Conservation (phyloP, 2,329 filamentous ascomycete genomes). For the Trichophyton simii region DNA sequence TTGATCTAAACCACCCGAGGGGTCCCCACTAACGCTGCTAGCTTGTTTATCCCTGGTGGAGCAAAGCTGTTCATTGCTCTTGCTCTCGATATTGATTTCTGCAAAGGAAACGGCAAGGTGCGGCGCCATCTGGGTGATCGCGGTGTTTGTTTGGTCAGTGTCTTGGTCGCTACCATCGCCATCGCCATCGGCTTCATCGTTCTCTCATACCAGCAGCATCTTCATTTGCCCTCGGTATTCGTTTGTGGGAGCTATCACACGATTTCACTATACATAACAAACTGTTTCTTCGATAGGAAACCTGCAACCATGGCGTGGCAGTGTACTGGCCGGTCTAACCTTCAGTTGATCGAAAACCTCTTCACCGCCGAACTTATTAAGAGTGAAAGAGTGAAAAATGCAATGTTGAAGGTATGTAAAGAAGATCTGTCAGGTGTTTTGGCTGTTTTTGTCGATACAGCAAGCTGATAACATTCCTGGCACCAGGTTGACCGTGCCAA, state of each 20-base stretch:
- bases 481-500: constrained; percentile 71
- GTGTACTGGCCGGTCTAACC: constrained; percentile 63
- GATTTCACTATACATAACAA: constrained; percentile 5
- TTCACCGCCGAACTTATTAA: constrained; percentile 59
- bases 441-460: too few species aligned
- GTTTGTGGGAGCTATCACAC: neutral
- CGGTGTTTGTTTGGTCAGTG: neutral
- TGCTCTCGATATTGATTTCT: too few species aligned
- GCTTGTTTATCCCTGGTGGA: neutral
- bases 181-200: neutral
- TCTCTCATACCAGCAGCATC: neutral
- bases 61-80: neutral
- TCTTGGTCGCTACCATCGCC: neutral
- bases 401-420: constrained; percentile 56
- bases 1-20: too few species aligned
- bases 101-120: neutral
- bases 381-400: constrained; percentile 58
- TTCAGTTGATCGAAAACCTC: constrained; percentile 66
- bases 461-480: too few species aligned
- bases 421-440: neutral
- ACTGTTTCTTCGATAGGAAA: constrained; percentile 5
- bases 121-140: neutral
- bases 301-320: constrained; percentile 69
- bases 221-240: neutral
- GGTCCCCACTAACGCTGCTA: too few species aligned